Evolutionary conservation across 805 yeast genomes (phyloP), one percentile per base, ranked within the genome.

Genomic region (Hanseniaspora nectarophila): DNA sequence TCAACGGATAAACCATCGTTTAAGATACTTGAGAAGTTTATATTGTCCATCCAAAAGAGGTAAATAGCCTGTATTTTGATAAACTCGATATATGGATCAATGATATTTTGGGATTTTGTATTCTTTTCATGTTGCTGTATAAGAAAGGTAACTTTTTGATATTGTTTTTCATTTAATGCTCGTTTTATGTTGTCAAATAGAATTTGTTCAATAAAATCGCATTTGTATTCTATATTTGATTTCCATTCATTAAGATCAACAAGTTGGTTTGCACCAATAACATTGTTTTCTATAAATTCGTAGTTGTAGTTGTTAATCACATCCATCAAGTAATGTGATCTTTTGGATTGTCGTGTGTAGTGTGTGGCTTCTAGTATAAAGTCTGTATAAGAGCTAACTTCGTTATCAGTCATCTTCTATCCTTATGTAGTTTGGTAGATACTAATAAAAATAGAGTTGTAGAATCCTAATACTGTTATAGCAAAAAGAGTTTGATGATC

Each of bases 11-110:
- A n/a, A 9, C 40, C 40, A 21, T 47, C 51, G 26, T 47, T 43
- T 5, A 47, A 10, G 4, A 33, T 7, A 28, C 33, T 31, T 9
- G 35, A n/a, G 5, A 47, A 21, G 20, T 31, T 32, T 7, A 43
- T 24, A 34, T 40, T 39, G 16, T 47, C 51, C 5, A 39, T 28
- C 51, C 51, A 47, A 21, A 39, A 23, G 4, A 31, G 5, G 16
- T 33, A 49, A 0, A 35, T 15, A 8, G 35, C 21, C n/a, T 15
- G 16, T 28, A 49, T 26, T 34, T 49, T 44, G 2, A 49, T 13
- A 12, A 29, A 31, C 38, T 42, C 35, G 18, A 42, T 10, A 18
- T n/a, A 16, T 4, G 45, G 45, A 15, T 42, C 45, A 13, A 18
- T 29, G 13, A 6, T 7, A 26, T 40, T 26, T n/a, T 29, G 21